Evolutionary conservation across 2,329 filamentous ascomycete species (phyloP).

Genomic region (Hortaea werneckii): DNA sequence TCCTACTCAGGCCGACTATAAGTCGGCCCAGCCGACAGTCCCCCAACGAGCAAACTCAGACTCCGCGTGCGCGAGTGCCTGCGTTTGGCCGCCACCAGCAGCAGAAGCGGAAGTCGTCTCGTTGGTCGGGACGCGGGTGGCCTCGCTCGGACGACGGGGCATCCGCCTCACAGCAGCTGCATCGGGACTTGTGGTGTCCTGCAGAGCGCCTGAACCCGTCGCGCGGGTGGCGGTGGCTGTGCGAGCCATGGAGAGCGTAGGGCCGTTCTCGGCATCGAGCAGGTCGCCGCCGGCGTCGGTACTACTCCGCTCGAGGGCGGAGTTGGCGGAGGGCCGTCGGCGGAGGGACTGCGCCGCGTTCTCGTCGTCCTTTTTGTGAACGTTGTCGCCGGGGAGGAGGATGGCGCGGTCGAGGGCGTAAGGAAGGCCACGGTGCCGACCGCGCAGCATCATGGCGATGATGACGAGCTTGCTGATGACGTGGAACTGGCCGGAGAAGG

Average conservation of each 20-base stretch:
- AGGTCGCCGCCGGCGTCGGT: background rate
- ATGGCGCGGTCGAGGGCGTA: conserved; percentile 62
- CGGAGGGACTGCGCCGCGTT: background rate
- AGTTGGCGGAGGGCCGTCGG: background rate
- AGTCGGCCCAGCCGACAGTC: conserved; percentile 4
- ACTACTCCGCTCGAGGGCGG: too few species aligned
- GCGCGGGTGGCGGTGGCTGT: background rate
- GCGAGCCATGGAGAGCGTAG: background rate
- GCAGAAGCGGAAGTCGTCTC: background rate
- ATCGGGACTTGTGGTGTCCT: background rate
- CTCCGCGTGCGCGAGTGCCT: conserved; percentile 4
- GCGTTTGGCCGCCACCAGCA: conserved; percentile 12
- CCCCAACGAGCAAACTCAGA: conserved; percentile 16
- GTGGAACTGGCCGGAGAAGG: conserved; percentile 73
- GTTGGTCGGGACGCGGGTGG: background rate
- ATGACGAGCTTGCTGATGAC: conserved; percentile 57
- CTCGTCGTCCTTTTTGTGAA: conserved; percentile 49
- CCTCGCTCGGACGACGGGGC: background rate
- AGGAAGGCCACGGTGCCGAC: conserved; percentile 54
- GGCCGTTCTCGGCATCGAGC: conserved; percentile 21
- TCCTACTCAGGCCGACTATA: conserved; percentile 2
- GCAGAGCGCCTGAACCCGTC: background rate
- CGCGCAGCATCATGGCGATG: conserved; percentile 57
- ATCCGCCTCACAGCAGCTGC: background rate
- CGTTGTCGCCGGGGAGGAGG: conserved; percentile 54